Evolutionary conservation across 345 rosid species (phyloP), one percentile per base, ranked within the genome.

Genomic region (Hypericum androsaemum): DNA sequence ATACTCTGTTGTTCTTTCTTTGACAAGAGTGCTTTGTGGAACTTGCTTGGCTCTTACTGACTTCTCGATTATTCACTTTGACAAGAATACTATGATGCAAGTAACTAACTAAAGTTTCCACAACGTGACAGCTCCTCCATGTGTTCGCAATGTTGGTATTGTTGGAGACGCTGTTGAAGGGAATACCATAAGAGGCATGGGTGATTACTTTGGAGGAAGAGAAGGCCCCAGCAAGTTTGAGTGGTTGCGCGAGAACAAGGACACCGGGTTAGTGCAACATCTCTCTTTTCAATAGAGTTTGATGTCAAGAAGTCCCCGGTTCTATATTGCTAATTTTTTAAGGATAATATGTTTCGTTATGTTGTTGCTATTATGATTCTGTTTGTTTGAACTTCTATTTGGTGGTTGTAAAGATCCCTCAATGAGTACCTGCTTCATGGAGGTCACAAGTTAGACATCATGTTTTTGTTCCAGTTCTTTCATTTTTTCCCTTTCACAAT

Each of bases 161-260:
- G 36, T 71, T 71, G 98, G 98, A 72, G 95, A 84, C 66, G 57
- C 67, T 60, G 77, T 90, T 61, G 98, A 90, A 81, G 95, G 89
- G 59, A 71, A 65, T 72, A 41, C 69, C 47, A 60, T 90, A 51
- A 87, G 79, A 74, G 96, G 96, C 53, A 77, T 63, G 64, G 98
- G 95, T 42, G 74, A 80, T 60, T 90, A 90, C 79, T 90, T 90
- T 73, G 98, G 98, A 50, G 98, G 98, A 65, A 76, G 68, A 78
- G 98, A 90, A 64, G 96, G 98, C 63, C 98, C 98, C 14, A 90
- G 95, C 87, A 87, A 80, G 81, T 90, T 84, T 63, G 80, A 90
- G 54, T 90, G 98, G 98, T 68, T 84, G 58, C 78, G 82, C 12
- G 83, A 87, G 73, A 78, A 72, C 71, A 76, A 64, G 62, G 86